Conservation (phyloP, 768 basidiomycete genomes). For the Paxillus ammoniavirescens region DNA sequence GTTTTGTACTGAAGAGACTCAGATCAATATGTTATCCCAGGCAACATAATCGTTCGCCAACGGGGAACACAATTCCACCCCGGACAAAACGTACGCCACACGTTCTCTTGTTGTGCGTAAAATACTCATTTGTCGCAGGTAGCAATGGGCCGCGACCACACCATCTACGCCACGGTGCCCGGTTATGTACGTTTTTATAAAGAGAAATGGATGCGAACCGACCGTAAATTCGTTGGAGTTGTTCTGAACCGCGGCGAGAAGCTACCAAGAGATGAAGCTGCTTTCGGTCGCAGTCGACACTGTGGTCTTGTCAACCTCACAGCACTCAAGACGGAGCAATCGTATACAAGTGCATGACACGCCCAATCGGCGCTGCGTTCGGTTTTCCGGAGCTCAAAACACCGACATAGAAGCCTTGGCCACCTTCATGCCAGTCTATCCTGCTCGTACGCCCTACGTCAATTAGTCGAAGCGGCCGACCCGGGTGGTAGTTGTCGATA, state of each 20-base stretch:
- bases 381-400: background rate
- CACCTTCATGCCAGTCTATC: background rate
- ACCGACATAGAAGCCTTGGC: background rate
- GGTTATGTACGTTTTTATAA: constrained; percentile 96
- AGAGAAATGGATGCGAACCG: constrained; percentile 67
- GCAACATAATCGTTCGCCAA: constrained; percentile 95
- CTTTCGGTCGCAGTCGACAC: constrained; percentile 77
- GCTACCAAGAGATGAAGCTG: constrained; percentile 78
- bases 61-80: constrained; percentile 91
- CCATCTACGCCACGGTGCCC: constrained; percentile 85
- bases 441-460: background rate
- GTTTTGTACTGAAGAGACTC: constrained; percentile 10
- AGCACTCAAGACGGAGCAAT: constrained; percentile 18
- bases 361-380: background rate
- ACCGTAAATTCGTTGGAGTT: constrained; percentile 82
- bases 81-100: constrained; percentile 80
- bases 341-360: constrained; percentile 9
- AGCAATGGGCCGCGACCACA: constrained; percentile 90
- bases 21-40: constrained; percentile 93
- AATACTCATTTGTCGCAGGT: constrained; percentile 50
- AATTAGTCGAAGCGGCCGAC: background rate
- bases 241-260: constrained; percentile 80
- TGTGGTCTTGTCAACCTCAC: constrained; percentile 77
- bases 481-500: background rate
- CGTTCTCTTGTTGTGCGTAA: background rate